Base-by-base conservation (phyloP, 495 filamentous ascomycete species). In the Xylaria telfairii region DNA sequence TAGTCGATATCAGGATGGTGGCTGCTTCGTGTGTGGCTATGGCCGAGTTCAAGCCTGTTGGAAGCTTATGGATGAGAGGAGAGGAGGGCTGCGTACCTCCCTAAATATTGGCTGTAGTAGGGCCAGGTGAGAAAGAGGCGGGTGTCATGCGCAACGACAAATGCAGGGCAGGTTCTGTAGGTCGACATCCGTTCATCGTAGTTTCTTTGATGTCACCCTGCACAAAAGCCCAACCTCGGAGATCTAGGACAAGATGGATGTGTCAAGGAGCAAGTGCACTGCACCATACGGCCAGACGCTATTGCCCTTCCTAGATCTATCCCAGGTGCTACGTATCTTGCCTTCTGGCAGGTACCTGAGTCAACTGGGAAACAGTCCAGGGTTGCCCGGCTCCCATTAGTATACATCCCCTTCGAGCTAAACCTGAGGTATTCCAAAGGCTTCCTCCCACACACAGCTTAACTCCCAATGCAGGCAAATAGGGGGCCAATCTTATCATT, bases 211-310 rank as follows among this genome's bases (percentile, higher is more conserved):
- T 37, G 54, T 1, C 7, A 19, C 3, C n/a, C 30, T n/a, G 8
- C 54, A 57, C 30, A 34, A 7, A 57, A 32, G n/a, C n/a, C n/a
- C n/a, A 10, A 24, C 4, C 17, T 8, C 5, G 10, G 26, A 57
- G 2, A 57, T 19, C 17, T 21, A 19, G 21, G 30, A 17, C 8
- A 4, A 12, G 3, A 6, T 34, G n/a, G n/a, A n/a, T n/a, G 3
- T 34, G 28, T 34, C 21, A 26, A 34, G n/a, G 54, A 57, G 54
- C 54, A 57, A 57, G 54, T 57, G 54, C 54, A 57, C 30, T 30
- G 54, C 54, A 34, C 30, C 54, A 8, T 15, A 28, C 5, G 3
- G 12, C 12, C 51, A 54, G 51, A 54, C 30, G 54, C 56, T 59
- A 32, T 39, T 59, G 54, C 54, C 24, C 54, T 2, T 59, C 54